These are phyloP conservation scores for Saussurea involucrata DNA, from an alignment of 129 eudicot species.

Conservation along the genomic window DNA sequence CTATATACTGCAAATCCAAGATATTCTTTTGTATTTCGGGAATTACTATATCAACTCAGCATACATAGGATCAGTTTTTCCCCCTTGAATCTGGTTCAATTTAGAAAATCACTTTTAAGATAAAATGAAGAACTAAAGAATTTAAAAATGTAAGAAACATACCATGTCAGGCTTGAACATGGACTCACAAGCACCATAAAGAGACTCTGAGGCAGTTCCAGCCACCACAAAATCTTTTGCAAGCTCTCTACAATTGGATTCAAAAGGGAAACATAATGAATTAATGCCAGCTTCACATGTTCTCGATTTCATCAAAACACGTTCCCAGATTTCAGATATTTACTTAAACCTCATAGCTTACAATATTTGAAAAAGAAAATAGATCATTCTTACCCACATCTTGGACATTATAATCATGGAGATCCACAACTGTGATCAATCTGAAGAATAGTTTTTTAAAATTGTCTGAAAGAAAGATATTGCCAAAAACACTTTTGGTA, in stretches of 20 bases:
- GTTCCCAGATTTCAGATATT: not conserved
- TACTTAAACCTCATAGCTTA: not conserved
- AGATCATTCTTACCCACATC: not conserved
- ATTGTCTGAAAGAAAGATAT: too few species aligned
- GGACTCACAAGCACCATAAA: slow-evolving; percentile 97
- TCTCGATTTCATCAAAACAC: not conserved
- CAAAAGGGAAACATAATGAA: not conserved
- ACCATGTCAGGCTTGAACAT: slow-evolving; percentile 99
- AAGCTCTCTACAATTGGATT: slow-evolving; percentile 59
- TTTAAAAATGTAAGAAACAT: slow-evolving; percentile 2
- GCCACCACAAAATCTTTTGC: slow-evolving; percentile 98
- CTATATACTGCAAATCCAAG: not conserved
- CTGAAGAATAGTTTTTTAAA: too few species aligned
- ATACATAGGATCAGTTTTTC: not conserved
- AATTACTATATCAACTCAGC: not conserved
- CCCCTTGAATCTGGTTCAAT: not conserved
- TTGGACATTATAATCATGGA: too few species aligned
- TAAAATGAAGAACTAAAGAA: not conserved
- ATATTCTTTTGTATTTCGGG: not conserved
- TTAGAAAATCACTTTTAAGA: not conserved
- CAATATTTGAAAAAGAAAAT: not conserved
- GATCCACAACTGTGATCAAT: too few species aligned
- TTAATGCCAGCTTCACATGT: not conserved
- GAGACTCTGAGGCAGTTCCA: slow-evolving; percentile 95
- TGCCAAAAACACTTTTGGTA: too few species aligned